These are phyloP conservation scores for Ogataea ganodermae DNA, from an alignment of 805 yeast genomes.

Conservation along the genomic window DNA sequence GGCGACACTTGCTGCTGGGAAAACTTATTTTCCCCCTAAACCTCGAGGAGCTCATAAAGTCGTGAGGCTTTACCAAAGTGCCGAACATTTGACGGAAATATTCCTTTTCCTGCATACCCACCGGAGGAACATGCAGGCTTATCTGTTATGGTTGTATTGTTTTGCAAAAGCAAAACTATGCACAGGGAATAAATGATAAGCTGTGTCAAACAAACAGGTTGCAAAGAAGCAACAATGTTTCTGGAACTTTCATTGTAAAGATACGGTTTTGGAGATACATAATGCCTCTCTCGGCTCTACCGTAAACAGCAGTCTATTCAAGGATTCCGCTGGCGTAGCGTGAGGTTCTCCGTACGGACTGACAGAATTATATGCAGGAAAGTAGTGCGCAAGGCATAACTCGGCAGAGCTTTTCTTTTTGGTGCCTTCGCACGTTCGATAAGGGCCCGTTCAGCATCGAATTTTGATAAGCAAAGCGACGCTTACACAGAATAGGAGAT, in stretches of 20 bases:
- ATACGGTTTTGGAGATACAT: too few species aligned
- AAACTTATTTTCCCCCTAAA: background rate
- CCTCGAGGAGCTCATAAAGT: background rate
- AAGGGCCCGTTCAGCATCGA: background rate
- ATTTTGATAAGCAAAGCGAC: background rate
- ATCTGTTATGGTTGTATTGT: background rate
- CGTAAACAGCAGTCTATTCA: background rate
- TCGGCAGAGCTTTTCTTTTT: background rate
- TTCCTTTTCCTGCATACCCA: background rate
- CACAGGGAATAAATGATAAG: background rate
- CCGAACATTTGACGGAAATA: background rate
- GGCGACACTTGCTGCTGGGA: background rate
- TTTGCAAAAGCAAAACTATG: background rate
- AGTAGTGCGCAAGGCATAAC: background rate
- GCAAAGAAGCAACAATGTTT: too few species aligned
- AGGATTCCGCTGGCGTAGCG: too few species aligned
- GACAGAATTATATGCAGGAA: background rate
- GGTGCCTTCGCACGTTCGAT: slow-evolving; percentile 2
- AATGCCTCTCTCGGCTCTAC: background rate
- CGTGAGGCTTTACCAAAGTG: background rate
- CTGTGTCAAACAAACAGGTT: background rate
- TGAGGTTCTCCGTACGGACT: too few species aligned
- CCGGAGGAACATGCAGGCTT: background rate
- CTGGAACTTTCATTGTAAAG: too few species aligned
- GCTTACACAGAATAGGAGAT: background rate